These are phyloP conservation scores for Coccomyxa sp. DNA, from an alignment of 139 green algal species.

Conservation along the genomic window DNA sequence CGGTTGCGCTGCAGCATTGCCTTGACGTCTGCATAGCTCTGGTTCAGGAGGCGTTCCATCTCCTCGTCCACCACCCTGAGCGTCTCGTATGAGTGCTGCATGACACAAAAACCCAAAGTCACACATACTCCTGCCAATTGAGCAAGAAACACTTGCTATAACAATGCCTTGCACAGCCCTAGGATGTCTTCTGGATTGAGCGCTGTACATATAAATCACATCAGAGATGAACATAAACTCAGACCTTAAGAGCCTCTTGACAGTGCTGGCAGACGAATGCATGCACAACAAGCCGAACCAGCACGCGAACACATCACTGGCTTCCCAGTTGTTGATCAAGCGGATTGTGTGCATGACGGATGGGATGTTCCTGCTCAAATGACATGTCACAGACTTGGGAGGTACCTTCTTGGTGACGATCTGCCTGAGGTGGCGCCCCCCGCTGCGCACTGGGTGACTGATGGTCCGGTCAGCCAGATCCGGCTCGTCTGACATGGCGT, in stretches of 20 bases:
- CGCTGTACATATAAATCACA: background rate
- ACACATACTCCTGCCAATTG: background rate
- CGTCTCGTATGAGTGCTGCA: conserved; percentile 20
- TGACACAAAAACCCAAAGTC: conserved; percentile 4
- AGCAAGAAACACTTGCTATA: background rate
- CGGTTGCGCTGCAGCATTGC: conserved; percentile 55
- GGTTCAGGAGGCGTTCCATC: conserved; percentile 59
- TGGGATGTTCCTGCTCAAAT: background rate
- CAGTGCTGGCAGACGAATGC: background rate
- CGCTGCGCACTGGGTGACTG: conserved; percentile 3
- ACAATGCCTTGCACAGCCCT: background rate
- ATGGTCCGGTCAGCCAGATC: conserved; percentile 26
- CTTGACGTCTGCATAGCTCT: conserved; percentile 47
- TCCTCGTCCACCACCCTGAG: conserved; percentile 43
- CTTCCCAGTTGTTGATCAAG: background rate
- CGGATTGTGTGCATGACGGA: background rate
- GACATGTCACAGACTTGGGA: background rate
- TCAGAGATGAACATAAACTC: background rate
- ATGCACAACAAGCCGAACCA: background rate
- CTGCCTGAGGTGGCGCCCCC: conserved; percentile 10
- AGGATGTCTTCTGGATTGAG: background rate
- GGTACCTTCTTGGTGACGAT: conserved; percentile 18
- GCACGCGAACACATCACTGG: background rate
- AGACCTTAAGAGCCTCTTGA: background rate
- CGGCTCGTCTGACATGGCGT: conserved; percentile 30